These are phyloP conservation scores for Karstenula rhodostoma DNA, from an alignment of 2,329 filamentous ascomycete species.

Conservation along the genomic window DNA sequence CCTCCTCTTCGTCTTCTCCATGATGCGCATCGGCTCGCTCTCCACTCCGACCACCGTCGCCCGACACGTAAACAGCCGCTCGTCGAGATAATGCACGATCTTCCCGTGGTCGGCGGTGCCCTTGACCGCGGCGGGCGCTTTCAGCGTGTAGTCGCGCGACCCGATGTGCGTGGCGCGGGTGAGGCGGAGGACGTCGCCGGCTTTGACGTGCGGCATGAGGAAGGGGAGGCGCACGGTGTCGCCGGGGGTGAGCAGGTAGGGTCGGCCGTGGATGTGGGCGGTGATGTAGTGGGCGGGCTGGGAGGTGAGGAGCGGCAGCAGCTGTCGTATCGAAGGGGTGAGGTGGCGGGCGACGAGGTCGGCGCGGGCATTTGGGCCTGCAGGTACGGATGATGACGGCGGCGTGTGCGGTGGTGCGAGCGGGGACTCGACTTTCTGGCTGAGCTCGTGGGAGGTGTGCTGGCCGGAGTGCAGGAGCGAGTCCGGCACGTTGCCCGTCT, in stretches of 20 bases:
- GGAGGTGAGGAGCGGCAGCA: slow-evolving; percentile 75
- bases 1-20: slow-evolving; percentile 71
- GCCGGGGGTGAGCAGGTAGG: slow-evolving; percentile 76
- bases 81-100: slow-evolving; percentile 73
- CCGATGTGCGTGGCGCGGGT: slow-evolving; percentile 86
- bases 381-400: slow-evolving; percentile 18
- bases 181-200: slow-evolving; percentile 86
- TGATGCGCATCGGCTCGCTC: slow-evolving; percentile 66
- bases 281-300: slow-evolving; percentile 82
- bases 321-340: slow-evolving; percentile 64
- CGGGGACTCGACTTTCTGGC: slow-evolving; percentile 30
- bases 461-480: slow-evolving; percentile 60
- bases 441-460: slow-evolving; percentile 37
- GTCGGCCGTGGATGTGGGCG: slow-evolving; percentile 78
- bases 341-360: slow-evolving; percentile 50
- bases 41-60: slow-evolving; percentile 87
- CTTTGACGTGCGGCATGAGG: slow-evolving; percentile 59
- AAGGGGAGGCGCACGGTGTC: slow-evolving; percentile 60
- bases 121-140: slow-evolving; percentile 54
- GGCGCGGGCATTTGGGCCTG: slow-evolving; percentile 31
- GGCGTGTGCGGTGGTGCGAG: slow-evolving; percentile 27
- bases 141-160: slow-evolving; percentile 88
- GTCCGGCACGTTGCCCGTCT: slow-evolving; percentile 46
- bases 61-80: slow-evolving; percentile 82
- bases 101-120: slow-evolving; percentile 41